Percentiles rank a stretch among this genome's conserved stretches.
These are phyloP conservation scores for Oenanthe sinensis DNA, from an alignment of 129 eudicot genomes.

Conservation along the genomic window DNA sequence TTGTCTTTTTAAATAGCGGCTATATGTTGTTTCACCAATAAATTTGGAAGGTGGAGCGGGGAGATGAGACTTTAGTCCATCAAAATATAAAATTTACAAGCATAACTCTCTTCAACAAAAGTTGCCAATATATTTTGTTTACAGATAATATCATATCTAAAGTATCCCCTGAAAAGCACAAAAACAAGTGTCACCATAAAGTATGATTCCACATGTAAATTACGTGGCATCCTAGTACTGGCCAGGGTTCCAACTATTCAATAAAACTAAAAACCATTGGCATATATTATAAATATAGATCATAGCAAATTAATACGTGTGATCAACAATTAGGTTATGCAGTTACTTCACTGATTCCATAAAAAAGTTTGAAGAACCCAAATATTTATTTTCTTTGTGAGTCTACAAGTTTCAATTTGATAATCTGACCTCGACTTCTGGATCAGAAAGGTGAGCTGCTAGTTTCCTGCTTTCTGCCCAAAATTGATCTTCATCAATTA, in stretches of 20 bases:
- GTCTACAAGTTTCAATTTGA: background rate
- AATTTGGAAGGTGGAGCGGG: background rate
- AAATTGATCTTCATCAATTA: conserved; percentile 78
- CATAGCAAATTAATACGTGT: background rate
- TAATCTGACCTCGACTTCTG: conserved; percentile 87
- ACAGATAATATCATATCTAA: background rate
- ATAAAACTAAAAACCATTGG: background rate
- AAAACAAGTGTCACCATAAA: background rate
- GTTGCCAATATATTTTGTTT: background rate
- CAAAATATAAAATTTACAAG: background rate
- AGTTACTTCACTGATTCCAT: background rate
- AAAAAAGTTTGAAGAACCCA: background rate
- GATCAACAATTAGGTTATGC: background rate
- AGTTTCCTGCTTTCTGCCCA: conserved; percentile 74
- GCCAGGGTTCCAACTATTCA: background rate
- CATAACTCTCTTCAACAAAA: background rate
- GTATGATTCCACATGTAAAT: background rate
- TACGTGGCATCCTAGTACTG: background rate
- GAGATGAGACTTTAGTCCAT: background rate
- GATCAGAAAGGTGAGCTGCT: conserved; percentile 95
- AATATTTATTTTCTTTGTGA: background rate
- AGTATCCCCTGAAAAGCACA: background rate
- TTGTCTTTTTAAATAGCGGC: background rate
- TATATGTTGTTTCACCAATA: background rate
- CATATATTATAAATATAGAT: too few species aligned